phyloP scores from a whole-genome alignment of 2,329 filamentous ascomycete species.

The Ceratocystis papillata region DNA sequence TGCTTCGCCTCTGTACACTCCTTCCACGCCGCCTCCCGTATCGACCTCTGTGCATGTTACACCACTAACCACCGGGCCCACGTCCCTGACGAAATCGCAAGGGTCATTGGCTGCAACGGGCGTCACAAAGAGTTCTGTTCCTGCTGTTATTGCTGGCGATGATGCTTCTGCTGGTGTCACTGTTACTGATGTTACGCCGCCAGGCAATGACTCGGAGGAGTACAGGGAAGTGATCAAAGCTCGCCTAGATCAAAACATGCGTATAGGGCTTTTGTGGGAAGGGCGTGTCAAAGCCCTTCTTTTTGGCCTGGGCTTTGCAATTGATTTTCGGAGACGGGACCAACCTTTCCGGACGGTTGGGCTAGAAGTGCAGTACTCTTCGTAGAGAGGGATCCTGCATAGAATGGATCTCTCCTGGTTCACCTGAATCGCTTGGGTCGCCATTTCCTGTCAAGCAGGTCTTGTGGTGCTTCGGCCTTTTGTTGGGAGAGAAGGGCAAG shows the following conservation, averaged over 20 bases:
- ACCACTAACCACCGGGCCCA: slow-evolving; percentile 8
- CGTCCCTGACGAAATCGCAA: slow-evolving; percentile 9
- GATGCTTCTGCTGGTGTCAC: slow-evolving; percentile 4
- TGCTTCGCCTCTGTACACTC: slow-evolving; percentile 5
- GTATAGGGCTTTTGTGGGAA: slow-evolving; percentile 82
- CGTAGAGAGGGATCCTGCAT: slow-evolving; percentile 38
- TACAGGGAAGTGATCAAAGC: slow-evolving; percentile 84
- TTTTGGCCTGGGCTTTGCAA: slow-evolving; percentile 77
- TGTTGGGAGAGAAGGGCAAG: background rate
- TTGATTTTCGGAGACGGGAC: slow-evolving; percentile 67
- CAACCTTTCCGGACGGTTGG: slow-evolving; percentile 68
- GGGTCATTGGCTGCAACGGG: background rate
- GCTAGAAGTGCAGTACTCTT: slow-evolving; percentile 73
- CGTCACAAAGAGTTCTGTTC: background rate
- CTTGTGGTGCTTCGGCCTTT: background rate
- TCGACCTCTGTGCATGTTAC: background rate
- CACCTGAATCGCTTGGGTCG: background rate
- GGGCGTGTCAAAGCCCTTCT: slow-evolving; percentile 83
- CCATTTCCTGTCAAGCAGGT: background rate
- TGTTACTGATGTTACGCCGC: slow-evolving; percentile 20
- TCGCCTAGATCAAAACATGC: slow-evolving; percentile 76
- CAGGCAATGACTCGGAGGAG: slow-evolving; percentile 39
- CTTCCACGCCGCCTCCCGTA: slow-evolving; percentile 13
- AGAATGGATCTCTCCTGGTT: background rate
- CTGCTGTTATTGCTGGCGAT: background rate